Conservation (phyloP, 208 protist species). For the Leishmania mexicana region DNA sequence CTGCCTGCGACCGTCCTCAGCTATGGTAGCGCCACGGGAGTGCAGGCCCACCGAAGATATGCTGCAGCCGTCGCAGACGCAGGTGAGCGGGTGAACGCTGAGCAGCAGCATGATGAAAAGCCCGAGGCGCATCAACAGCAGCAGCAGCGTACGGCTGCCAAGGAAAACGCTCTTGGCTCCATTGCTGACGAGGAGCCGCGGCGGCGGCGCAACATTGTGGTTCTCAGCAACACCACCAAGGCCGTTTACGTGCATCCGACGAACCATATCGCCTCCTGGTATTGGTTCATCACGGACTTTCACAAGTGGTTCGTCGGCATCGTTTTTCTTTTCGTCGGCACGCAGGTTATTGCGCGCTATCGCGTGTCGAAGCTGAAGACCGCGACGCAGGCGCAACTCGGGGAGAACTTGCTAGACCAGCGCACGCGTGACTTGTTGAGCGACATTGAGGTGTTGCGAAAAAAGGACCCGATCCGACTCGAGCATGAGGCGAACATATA, state of each 20-base stretch:
- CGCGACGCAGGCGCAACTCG: slow-evolving; percentile 77
- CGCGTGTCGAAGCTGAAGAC: slow-evolving; percentile 78
- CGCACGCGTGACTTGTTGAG: slow-evolving; percentile 76
- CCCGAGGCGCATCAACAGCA: slow-evolving; percentile 6
- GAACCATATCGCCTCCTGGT: slow-evolving; percentile 89
- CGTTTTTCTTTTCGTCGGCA: slow-evolving; percentile 78
- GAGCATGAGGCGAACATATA: slow-evolving; percentile 88
- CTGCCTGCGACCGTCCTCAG: background rate
- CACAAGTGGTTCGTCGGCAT: slow-evolving; percentile 86
- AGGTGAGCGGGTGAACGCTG: slow-evolving; percentile 8
- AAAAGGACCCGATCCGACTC: slow-evolving; percentile 85
- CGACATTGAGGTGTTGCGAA: slow-evolving; percentile 85
- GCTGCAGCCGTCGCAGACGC: slow-evolving; percentile 19
- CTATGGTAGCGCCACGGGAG: background rate
- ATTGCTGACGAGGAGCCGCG: slow-evolving; percentile 25
- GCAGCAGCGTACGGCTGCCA: slow-evolving; percentile 1
- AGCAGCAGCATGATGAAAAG: slow-evolving; percentile 4
- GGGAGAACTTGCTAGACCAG: slow-evolving; percentile 88
- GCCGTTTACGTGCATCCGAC: slow-evolving; percentile 85
- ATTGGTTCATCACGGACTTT: slow-evolving; percentile 89
- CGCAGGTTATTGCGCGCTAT: slow-evolving; percentile 82
- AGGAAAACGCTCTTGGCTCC: slow-evolving; percentile 41
- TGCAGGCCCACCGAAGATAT: slow-evolving; percentile 9
- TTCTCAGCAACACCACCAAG: slow-evolving; percentile 87
- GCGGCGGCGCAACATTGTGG: slow-evolving; percentile 78